Percentiles rank a stretch among this genome's conserved stretches.
phyloP scores from a whole-genome alignment of 306 rosid genomes.

The Trichosanthes truncata region DNA sequence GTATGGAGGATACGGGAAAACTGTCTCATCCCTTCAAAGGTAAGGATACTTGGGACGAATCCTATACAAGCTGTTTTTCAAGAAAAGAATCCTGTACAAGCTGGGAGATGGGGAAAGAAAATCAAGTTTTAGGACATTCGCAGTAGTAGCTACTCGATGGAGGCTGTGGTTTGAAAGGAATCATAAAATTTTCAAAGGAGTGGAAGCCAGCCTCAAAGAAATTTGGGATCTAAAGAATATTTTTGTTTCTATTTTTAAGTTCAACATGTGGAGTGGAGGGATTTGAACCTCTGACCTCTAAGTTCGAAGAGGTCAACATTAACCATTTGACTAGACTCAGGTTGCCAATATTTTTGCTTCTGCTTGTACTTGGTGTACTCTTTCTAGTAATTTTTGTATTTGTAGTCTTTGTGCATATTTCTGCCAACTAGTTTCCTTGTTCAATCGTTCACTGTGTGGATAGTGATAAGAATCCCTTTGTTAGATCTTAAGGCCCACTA shows the following conservation, averaged over 20 bases:
- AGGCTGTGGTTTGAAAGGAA: neutral
- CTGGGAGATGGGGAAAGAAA: no score
- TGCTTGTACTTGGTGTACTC: neutral
- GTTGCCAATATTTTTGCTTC: no score
- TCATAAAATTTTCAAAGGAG: no score
- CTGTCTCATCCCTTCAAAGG: neutral
- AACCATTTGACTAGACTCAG: neutral
- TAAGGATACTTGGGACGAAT: neutral
- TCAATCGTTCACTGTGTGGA: no score
- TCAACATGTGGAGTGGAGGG: neutral
- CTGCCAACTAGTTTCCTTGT: neutral
- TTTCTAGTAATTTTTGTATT: neutral
- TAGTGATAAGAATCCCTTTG: neutral
- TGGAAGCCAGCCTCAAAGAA: neutral
- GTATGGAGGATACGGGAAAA: neutral
- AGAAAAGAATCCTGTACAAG: neutral
- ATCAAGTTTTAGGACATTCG: no score
- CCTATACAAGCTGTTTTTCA: neutral
- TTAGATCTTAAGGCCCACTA: neutral
- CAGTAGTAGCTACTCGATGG: neutral
- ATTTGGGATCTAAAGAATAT: neutral
- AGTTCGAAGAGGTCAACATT: no score
- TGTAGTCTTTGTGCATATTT: neutral
- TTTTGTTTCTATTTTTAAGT: neutral
- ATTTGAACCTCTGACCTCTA: neutral